Percentiles rank a stretch among this genome's conserved stretches.
Evolutionary conservation across 441 rosid species (phyloP).

Genomic region (Bocquillonia castaneifolia): DNA sequence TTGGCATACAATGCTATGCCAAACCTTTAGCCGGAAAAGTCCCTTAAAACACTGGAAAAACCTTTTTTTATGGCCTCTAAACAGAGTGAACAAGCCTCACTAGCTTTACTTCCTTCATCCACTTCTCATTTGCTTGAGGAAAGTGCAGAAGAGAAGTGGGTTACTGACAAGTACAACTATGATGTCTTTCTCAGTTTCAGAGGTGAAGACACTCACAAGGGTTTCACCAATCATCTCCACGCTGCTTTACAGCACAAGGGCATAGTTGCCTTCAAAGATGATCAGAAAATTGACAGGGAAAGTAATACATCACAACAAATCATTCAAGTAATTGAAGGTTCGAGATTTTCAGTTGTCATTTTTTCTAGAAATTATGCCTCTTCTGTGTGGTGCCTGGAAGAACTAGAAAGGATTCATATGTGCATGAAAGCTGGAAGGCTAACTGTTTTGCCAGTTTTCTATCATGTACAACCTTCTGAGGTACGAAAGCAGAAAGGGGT

Average conservation of each 20-base stretch:
- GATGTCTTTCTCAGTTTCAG: conserved; percentile 23
- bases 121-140: too few species aligned
- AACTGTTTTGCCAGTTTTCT: conserved; percentile 37
- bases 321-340: conserved; percentile 16
- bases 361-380: conserved; percentile 35
- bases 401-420: conserved; percentile 32
- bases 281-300: not conserved
- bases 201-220: conserved; percentile 14
- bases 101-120: not conserved
- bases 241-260: conserved; percentile 12
- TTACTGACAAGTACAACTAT: not conserved
- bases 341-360: conserved; percentile 23
- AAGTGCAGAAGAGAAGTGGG: too few species aligned
- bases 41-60: too few species aligned
- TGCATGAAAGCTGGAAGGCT: conserved; percentile 13
- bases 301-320: conserved; percentile 4
- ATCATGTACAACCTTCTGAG: conserved; percentile 28
- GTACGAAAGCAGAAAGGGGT: conserved; percentile 31
- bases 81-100: too few species aligned
- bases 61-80: too few species aligned
- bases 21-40: too few species aligned
- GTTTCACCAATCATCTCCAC: conserved; percentile 12
- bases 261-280: conserved; percentile 12
- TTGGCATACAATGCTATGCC: too few species aligned
- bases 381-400: conserved; percentile 23